Conservation (phyloP, 2,329 filamentous ascomycete genomes). For the Cryphonectria naterciae region DNA sequence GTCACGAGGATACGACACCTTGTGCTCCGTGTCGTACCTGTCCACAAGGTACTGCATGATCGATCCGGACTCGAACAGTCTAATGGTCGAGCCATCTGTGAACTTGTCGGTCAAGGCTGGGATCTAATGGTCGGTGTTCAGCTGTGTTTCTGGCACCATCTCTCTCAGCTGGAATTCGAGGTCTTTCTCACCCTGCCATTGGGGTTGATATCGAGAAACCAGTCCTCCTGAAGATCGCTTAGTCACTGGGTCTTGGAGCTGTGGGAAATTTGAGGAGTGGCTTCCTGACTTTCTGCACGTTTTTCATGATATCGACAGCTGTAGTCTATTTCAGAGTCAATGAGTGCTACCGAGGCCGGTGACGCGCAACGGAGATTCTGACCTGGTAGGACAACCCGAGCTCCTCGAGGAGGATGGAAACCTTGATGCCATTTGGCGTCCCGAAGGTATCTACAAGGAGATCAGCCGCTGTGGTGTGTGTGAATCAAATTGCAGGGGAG, state of each 20-base stretch:
- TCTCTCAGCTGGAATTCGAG: slow-evolving; percentile 45
- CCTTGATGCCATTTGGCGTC: slow-evolving; percentile 90
- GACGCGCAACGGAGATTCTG: background rate
- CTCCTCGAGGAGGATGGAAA: slow-evolving; percentile 85
- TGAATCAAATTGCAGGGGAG: background rate
- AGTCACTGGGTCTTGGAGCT: background rate
- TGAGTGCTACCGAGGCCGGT: background rate
- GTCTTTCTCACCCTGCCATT: slow-evolving; percentile 51
- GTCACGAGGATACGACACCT: slow-evolving; percentile 75
- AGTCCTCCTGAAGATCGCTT: slow-evolving; percentile 47
- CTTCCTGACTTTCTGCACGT: slow-evolving; percentile 57
- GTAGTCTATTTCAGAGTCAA: slow-evolving; percentile 22
- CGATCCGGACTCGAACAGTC: slow-evolving; percentile 77
- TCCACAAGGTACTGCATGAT: slow-evolving; percentile 82
- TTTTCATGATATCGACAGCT: slow-evolving; percentile 60
- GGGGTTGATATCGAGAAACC: slow-evolving; percentile 73
- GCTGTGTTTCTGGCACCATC: background rate
- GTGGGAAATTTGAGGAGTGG: background rate
- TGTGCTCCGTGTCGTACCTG: slow-evolving; percentile 76
- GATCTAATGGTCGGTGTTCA: slow-evolving; percentile 57
- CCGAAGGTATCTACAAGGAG: slow-evolving; percentile 62
- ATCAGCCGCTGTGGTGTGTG: background rate
- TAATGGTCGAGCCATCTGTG: slow-evolving; percentile 70
- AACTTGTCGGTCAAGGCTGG: slow-evolving; percentile 80
- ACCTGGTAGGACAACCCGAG: slow-evolving; percentile 81